Base-by-base conservation (phyloP, 495 filamentous ascomycete species). In the Xylaria telfairii region DNA sequence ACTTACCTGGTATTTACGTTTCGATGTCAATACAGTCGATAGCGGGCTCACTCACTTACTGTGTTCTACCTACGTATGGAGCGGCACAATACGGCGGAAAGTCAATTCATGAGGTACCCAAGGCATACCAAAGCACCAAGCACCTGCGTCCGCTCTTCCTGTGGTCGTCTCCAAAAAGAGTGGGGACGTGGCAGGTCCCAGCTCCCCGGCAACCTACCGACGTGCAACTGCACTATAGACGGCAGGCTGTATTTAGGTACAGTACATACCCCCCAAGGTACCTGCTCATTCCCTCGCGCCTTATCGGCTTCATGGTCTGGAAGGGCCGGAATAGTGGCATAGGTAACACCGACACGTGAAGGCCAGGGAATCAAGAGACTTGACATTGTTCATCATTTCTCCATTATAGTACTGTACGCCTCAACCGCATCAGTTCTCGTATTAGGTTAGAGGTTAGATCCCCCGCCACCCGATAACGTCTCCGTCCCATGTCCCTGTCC, bases 251-350 rank as follows among this genome's bases (percentile, higher is more conserved):
- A n/a, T n/a, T n/a, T 37, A 37, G 34, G 34, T 37, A 37, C 8
- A 3, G 3, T 37, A 37, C 4, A 8, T 37, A 37, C 34, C 34
- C 34, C 3, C 34, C 34, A n/a, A n/a, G n/a, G n/a, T 37, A 37
- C 34, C 34, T 37, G 8, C 34, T 4, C 34, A 37, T 37, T 4
- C 34, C 34, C 8, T 4, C 34, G 4, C 34, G 34, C 34, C 34
- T 37, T 37, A 37, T 37, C 8, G 34, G 34, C 34, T 37, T 37
- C 8, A 37, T 37, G 34, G 34, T 30, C 8, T 49, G 44, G 44
- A 15, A 66, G 4, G 61, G 41, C 41, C 9, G 39, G 61, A 64
- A 64, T 64, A 64, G 41, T 21, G 26, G 61, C 61, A 64, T 24
- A 53, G 51, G 51, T 30, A 54, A 6, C 51, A 30, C 51, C 26